Evolutionary conservation across 371 early-diverging fungal species (phyloP).

Genomic region (Haplosporangium sp.): DNA sequence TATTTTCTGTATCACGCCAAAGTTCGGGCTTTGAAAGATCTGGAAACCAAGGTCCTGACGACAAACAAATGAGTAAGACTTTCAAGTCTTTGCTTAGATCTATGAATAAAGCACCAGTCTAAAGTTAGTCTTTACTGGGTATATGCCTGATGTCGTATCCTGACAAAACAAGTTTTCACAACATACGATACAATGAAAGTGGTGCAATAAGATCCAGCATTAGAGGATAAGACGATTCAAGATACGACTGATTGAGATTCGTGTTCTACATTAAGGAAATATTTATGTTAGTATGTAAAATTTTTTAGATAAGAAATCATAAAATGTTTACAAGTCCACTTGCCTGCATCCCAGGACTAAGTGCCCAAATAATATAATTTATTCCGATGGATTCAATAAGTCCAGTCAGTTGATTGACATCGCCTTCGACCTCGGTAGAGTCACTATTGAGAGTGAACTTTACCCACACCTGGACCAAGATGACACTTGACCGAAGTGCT

Average conservation of each 20-base stretch:
- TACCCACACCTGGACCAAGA: slow-evolving; percentile 32
- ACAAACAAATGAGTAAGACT: slow-evolving; percentile 25
- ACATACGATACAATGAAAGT: slow-evolving; percentile 23
- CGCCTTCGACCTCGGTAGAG: background rate
- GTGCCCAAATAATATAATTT: slow-evolving; percentile 44
- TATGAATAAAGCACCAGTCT: background rate
- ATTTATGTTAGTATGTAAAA: background rate
- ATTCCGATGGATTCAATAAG: slow-evolving; percentile 26
- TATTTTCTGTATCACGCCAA: slow-evolving; percentile 13
- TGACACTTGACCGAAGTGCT: slow-evolving; percentile 27
- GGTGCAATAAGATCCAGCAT: slow-evolving; percentile 39
- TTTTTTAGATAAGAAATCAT: background rate
- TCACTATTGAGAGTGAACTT: background rate
- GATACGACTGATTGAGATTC: slow-evolving; percentile 25
- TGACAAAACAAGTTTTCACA: background rate
- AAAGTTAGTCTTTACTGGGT: too few relatives aligned
- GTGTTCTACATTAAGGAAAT: slow-evolving; percentile 21
- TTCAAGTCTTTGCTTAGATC: slow-evolving; percentile 16
- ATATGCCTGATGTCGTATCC: too few relatives aligned
- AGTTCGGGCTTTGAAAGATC: slow-evolving; percentile 23
- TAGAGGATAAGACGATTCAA: slow-evolving; percentile 39
- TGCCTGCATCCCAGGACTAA: slow-evolving; percentile 55
- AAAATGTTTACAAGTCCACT: background rate
- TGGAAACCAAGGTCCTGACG: slow-evolving; percentile 51
- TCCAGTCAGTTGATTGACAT: slow-evolving; percentile 4